Evolutionary conservation across 306 rosid genomes (phyloP).

Genomic region (Mimosa bimucronata): DNA sequence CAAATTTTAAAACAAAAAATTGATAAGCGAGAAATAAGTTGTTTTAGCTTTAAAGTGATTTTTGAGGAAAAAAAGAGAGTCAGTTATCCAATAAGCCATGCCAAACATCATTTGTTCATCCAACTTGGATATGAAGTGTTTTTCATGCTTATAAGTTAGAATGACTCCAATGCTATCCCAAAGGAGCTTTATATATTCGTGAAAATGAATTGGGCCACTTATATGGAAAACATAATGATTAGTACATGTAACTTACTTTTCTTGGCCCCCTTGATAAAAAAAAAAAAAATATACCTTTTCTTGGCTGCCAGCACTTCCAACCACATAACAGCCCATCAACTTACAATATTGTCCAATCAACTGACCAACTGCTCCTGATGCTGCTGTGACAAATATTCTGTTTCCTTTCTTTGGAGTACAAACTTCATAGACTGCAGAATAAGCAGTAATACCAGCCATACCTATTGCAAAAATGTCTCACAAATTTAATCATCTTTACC

Average conservation of each 20-base stretch:
- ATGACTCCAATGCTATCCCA: too few species aligned
- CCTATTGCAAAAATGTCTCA: constrained; percentile 3
- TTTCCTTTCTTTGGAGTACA: constrained; percentile 14
- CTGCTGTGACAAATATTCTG: constrained; percentile 20
- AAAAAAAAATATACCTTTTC: constrained; percentile 11
- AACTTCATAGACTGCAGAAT: constrained; percentile 18
- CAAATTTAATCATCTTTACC: too few species aligned
- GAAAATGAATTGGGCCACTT: not conserved
- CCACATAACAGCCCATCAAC: constrained; percentile 29
- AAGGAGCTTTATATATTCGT: too few species aligned
- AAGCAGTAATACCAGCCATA: constrained; percentile 33
- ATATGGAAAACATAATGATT: not conserved
- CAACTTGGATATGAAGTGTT: too few species aligned
- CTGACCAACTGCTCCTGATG: constrained; percentile 31
- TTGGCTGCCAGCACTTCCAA: constrained; percentile 20
- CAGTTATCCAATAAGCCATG: too few species aligned
- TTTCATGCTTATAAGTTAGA: too few species aligned
- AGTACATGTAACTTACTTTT: not conserved
- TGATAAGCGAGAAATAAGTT: too few species aligned
- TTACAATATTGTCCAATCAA: constrained; percentile 28
- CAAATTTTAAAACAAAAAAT: too few species aligned
- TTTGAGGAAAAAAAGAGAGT: too few species aligned
- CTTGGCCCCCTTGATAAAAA: too few species aligned
- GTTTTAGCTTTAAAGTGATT: too few species aligned
- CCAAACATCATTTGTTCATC: too few species aligned